Base-by-base conservation (phyloP, 2,329 filamentous ascomycete genomes). In the Acrodontium crateriforme region DNA sequence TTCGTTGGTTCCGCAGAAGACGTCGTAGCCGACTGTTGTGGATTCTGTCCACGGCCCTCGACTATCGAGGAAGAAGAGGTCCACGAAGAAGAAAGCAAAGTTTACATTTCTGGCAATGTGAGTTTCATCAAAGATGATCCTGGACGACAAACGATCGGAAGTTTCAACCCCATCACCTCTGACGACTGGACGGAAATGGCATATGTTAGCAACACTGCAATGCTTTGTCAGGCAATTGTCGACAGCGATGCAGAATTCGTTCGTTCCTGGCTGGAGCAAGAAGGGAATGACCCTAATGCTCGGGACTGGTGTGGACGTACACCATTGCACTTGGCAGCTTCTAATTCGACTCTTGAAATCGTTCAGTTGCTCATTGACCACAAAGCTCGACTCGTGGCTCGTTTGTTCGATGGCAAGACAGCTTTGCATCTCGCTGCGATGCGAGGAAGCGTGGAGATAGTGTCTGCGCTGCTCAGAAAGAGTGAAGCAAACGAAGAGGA, bases 131-230 rank as follows among this genome's bases (percentile, higher is more conserved):
- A 75, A 37, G 81, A 92, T 42, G 71, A 92, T 40, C 80, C 83
- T 2, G 83, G 83, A 11, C 67, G 83, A 30, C 83, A 89, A 54
- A 56, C 65, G 19, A 74, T 77, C 39, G 72, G 72, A 15, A 71
- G 65, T 22, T 91, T 91, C 57, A 78, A 89, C 42, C 83, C 82
- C 0, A 63, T 87, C 19, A 85, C 78, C 0, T 74, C 82, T 22
- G 67, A 81, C 27, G 81, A 89, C 46, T 91, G 82, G 80, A 89
- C 82, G 1, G 79, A 85, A 39, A 89, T 91, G 81, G 81, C 82
- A 0, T 92, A 91, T 40, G 67, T 91, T 18, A 79, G 81, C 8
- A 80, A 84, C 39, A 85, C 80, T 1, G 73, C 71, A 19, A 63
- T 69, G 10, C 63, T 92, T 2, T 91, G 80, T 44, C 77, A 84